Evolutionary conservation across 2,329 filamentous ascomycete species (phyloP).

Genomic region (Stemphylium beticola): DNA sequence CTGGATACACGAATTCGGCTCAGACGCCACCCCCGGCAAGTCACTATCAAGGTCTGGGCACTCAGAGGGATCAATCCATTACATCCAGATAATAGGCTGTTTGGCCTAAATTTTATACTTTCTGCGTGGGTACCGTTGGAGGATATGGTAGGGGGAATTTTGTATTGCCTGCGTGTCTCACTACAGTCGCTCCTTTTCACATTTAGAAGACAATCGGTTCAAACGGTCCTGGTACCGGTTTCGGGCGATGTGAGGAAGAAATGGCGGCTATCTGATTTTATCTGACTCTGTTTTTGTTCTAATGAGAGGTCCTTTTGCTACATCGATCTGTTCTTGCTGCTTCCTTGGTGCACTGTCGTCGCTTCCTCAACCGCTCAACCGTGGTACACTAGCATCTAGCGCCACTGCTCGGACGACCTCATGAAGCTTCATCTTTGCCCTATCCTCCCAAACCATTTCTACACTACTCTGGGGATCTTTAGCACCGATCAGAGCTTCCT

Average conservation of each 20-base stretch:
- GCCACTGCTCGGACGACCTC: background rate
- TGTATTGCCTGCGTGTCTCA: background rate
- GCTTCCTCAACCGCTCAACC: background rate
- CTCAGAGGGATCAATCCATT: slow-evolving; percentile 5
- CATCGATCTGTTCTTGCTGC: background rate
- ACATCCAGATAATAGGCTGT: background rate
- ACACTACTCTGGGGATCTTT: background rate
- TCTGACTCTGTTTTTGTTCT: background rate
- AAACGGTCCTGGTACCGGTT: background rate
- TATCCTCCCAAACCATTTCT: background rate
- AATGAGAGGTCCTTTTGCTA: background rate
- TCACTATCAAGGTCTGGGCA: slow-evolving; percentile 22
- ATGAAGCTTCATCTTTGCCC: background rate
- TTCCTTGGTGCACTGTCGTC: background rate
- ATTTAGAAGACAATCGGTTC: background rate
- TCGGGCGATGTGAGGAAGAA: background rate
- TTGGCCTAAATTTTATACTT: background rate
- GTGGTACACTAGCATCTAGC: slow-evolving; percentile 9
- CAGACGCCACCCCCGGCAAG: slow-evolving; percentile 33
- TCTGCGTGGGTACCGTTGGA: background rate
- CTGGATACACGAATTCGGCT: slow-evolving; percentile 23
- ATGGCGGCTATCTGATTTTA: background rate
- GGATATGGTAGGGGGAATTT: background rate
- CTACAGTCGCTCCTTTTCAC: background rate
- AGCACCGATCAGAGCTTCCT: background rate